Conservation (phyloP, 441 rosid species). For the Adansonia rubrostipa region DNA sequence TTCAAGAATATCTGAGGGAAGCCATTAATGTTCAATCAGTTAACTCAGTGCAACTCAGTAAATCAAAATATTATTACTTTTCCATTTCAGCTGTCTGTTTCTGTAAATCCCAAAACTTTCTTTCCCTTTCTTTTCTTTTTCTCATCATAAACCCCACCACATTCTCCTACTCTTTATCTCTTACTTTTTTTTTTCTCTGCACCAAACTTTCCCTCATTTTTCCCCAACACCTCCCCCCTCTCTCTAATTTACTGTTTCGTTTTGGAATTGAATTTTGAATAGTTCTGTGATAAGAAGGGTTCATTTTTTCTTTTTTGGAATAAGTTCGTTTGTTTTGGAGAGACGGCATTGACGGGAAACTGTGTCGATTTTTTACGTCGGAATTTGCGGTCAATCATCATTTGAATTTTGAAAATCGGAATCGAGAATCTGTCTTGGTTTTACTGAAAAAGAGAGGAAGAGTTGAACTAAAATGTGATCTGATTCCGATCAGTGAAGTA, state of each 20-base stretch:
- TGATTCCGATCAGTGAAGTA: slow-evolving; percentile 63
- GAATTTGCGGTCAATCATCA: slow-evolving; percentile 1
- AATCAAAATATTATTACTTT: too few species aligned
- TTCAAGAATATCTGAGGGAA: too few species aligned
- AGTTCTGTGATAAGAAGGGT: background rate
- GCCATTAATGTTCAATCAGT: too few species aligned
- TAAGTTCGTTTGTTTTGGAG: background rate
- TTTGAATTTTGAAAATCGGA: slow-evolving; percentile 10
- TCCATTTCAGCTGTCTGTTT: too few species aligned
- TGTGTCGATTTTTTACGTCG: slow-evolving; percentile 4
- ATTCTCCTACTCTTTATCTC: slow-evolving; percentile 14
- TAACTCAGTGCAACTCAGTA: too few species aligned
- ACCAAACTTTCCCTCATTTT: slow-evolving; percentile 10
- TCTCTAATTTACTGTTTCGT: slow-evolving; percentile 24
- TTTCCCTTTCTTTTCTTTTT: too few species aligned
- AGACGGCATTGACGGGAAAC: background rate
- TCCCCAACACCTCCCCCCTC: background rate
- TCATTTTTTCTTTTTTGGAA: background rate
- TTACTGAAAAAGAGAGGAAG: background rate
- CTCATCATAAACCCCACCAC: too few species aligned
- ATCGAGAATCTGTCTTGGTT: slow-evolving; percentile 47
- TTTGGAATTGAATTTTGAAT: slow-evolving; percentile 14
- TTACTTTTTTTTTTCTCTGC: slow-evolving; percentile 23
- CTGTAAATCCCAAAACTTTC: too few species aligned
- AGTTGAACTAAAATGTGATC: slow-evolving; percentile 41